These are phyloP conservation scores for Diaporthe nobilis DNA, from an alignment of 2,329 filamentous ascomycete species.

Conservation along the genomic window DNA sequence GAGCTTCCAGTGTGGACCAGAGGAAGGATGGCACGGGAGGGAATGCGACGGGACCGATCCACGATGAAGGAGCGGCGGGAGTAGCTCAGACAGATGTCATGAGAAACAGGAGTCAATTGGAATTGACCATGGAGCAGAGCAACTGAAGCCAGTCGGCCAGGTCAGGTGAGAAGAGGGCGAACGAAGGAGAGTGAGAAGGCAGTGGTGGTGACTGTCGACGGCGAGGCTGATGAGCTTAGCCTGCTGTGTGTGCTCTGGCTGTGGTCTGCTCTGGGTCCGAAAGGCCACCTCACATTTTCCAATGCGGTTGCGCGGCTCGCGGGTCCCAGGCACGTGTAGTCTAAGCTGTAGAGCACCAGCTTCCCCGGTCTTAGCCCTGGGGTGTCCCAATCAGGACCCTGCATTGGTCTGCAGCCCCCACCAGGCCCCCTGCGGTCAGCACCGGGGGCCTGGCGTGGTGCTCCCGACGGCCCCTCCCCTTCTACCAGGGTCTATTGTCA, in stretches of 20 bases:
- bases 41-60: slow-evolving; percentile 28
- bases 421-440: neutral
- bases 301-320: slow-evolving; percentile 29
- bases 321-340: slow-evolving; percentile 14
- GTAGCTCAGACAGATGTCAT: slow-evolving; percentile 20
- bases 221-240: slow-evolving; percentile 30
- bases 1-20: slow-evolving; percentile 12
- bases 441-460: slow-evolving; percentile 20
- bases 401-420: slow-evolving; percentile 23
- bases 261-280: slow-evolving; percentile 7
- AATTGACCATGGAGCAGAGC: slow-evolving; percentile 26
- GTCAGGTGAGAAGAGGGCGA: neutral
- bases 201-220: slow-evolving; percentile 16
- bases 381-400: slow-evolving; percentile 32
- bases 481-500: slow-evolving; percentile 2
- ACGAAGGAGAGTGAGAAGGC: slow-evolving; percentile 13
- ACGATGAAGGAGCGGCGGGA: slow-evolving; percentile 34
- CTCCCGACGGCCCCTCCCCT: slow-evolving; percentile 27
- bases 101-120: slow-evolving; percentile 10
- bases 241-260: neutral
- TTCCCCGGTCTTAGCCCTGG: slow-evolving; percentile 26
- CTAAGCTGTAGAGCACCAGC: slow-evolving; percentile 16
- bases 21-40: neutral
- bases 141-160: slow-evolving; percentile 21
- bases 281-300: slow-evolving; percentile 36